Conservation (phyloP, 1,284 basidiomycete species). For the Cryptococcus floricola region DNA sequence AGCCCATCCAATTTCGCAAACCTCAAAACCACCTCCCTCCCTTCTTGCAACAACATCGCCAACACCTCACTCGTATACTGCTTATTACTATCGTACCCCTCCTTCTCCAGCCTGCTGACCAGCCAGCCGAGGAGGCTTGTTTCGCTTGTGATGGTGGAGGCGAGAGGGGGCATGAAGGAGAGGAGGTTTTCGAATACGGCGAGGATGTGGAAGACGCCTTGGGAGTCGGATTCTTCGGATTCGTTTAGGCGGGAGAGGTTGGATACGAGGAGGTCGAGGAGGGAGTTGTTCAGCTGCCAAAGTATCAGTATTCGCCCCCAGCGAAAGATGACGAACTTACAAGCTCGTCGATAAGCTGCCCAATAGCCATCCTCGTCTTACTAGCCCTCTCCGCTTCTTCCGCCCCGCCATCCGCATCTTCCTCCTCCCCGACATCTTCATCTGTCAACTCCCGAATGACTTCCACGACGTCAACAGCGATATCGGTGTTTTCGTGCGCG, state of each 20-base stretch:
- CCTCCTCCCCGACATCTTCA: constrained; percentile 83
- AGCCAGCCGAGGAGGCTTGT: constrained; percentile 78
- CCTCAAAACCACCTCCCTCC: constrained; percentile 60
- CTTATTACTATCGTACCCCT: constrained; percentile 75
- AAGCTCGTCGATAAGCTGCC: constrained; percentile 66
- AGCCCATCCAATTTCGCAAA: constrained; percentile 71
- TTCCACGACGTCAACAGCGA: constrained; percentile 86
- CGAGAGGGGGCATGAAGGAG: constrained; percentile 72
- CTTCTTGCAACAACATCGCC: constrained; percentile 79
- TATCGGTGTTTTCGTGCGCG: constrained; percentile 88
- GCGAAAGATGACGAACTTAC: constrained; percentile 53
- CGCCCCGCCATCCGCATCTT: constrained; percentile 64
- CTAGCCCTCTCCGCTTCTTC: constrained; percentile 55
- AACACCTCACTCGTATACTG: constrained; percentile 83
- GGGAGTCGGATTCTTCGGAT: constrained; percentile 75
- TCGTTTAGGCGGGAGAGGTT: constrained; percentile 75
- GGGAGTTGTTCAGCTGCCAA: constrained; percentile 67
- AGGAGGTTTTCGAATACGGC: constrained; percentile 91
- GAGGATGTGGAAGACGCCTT: constrained; percentile 87
- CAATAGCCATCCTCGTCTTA: constrained; percentile 55
- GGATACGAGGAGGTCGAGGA: constrained; percentile 83
- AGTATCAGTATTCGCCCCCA: not conserved
- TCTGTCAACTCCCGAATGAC: constrained; percentile 92
- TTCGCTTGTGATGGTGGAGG: constrained; percentile 64
- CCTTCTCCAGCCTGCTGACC: constrained; percentile 67